phyloP scores from a whole-genome alignment of 306 rosid species.

The Echinosophora koreensis region DNA sequence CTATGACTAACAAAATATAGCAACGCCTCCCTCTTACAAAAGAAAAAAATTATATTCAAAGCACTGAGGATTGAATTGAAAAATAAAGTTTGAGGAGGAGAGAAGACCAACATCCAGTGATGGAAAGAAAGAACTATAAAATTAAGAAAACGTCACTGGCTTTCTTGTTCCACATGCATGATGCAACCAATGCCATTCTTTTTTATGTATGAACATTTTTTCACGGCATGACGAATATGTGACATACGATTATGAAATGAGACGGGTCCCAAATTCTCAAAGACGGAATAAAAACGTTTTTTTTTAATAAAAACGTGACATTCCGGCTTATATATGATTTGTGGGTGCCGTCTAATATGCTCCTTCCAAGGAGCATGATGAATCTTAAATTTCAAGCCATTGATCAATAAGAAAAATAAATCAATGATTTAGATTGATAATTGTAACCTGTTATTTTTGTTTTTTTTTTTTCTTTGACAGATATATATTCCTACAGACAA shows the following conservation, averaged over 20 bases:
- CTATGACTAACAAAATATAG: too few species aligned
- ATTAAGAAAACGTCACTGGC: not conserved
- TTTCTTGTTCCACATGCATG: not conserved
- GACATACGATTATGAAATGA: not conserved
- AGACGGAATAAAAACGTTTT: conserved; percentile 26
- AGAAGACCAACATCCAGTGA: not conserved
- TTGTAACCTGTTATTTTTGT: too few species aligned
- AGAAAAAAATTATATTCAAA: not conserved
- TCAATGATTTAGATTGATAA: too few species aligned
- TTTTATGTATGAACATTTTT: not conserved
- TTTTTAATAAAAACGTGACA: conserved; percentile 31
- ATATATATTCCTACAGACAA: too few species aligned
- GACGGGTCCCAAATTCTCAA: not conserved
- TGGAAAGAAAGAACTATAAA: not conserved
- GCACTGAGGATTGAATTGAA: not conserved
- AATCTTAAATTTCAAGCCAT: too few species aligned
- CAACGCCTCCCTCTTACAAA: not conserved
- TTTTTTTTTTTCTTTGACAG: too few species aligned
- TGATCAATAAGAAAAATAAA: too few species aligned
- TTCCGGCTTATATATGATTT: not conserved
- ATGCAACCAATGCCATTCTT: not conserved
- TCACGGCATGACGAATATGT: not conserved
- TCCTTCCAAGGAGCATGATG: too few species aligned
- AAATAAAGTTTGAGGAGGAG: not conserved
- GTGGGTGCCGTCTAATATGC: too few species aligned